Base-by-base conservation (phyloP, 108 stramenopile genomes). In the Fragilaria radians region DNA sequence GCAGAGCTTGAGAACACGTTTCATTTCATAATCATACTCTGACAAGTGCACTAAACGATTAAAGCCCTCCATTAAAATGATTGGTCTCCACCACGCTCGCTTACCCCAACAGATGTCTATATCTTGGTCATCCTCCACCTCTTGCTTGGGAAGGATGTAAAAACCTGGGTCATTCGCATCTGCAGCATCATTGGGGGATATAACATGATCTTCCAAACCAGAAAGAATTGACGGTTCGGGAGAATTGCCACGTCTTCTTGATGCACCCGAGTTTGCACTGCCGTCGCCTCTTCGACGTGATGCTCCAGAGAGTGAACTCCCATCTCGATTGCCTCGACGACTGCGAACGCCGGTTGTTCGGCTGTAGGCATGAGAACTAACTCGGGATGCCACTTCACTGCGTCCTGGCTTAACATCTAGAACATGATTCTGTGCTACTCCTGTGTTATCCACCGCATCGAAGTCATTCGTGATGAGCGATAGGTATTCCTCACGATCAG, bases 111-210 rank as follows among this genome's bases (percentile, higher is more conserved):
- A 51, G 7, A 19, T 5, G 7, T 19, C 24, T 7, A 51, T 51
- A 25, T 61, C 59, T 5, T 26, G 27, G 3, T 61, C 59, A 23
- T 57, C 55, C 27, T 52, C 28, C 31, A 29, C 48, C 24, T 52
- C 52, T 22, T 47, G 59, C 21, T 26, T 48, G 26, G 24, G 28
- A 30, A 34, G 36, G 36, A 42, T 42, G 14, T 42, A 42, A 14
- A 11, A 29, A 1, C 78, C 79, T 9, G 73, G 70, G 52, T 80
- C 79, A 36, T 71, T 52, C 0, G 79, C 79, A 69, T 80, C 79
- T 4, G 79, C 67, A 28, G 79, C 79, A 72, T 80, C 79, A 24
- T 80, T 66, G 23, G 79, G 79, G 17, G 73, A 65, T 22, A 80
- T 70, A 47, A 67, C 73, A 59, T 80, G 49, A 17, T 32, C 63